phyloP scores from a whole-genome alignment of 306 rosid species.

The Trifolium pratense region DNA sequence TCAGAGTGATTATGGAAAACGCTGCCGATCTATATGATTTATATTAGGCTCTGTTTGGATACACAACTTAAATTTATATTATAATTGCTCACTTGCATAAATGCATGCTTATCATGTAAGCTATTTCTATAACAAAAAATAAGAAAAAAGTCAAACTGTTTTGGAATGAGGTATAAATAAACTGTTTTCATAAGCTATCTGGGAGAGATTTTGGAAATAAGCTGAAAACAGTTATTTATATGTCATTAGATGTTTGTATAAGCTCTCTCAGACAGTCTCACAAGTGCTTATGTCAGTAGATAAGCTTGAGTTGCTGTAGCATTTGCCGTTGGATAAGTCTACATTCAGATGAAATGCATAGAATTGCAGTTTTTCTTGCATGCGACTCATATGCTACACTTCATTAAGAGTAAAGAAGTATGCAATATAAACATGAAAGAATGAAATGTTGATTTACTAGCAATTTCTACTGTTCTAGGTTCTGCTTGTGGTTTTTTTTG shows the following conservation, averaged over 20 bases:
- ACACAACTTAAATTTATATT: background rate
- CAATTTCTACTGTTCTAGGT: background rate
- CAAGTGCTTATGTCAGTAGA: background rate
- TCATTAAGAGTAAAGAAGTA: background rate
- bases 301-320: conserved; percentile 1
- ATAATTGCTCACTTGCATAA: background rate
- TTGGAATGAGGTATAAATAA: background rate
- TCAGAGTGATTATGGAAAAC: conserved; percentile 10
- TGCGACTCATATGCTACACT: background rate
- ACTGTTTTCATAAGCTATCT: background rate
- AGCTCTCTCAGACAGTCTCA: background rate
- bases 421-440: conserved; percentile 7
- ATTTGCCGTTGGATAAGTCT: background rate
- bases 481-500: conserved; percentile 16
- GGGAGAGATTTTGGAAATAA: background rate
- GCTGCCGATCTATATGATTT: conserved; percentile 8
- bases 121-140: no score
- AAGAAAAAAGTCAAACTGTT: background rate
- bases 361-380: conserved; percentile 1
- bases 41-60: conserved; percentile 18
- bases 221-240: background rate
- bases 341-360: background rate
- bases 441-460: conserved; percentile 20
- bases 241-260: background rate
- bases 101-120: background rate